phyloP scores from a whole-genome alignment of 2,329 filamentous ascomycete genomes.

The Stemphylium lycopersici region DNA sequence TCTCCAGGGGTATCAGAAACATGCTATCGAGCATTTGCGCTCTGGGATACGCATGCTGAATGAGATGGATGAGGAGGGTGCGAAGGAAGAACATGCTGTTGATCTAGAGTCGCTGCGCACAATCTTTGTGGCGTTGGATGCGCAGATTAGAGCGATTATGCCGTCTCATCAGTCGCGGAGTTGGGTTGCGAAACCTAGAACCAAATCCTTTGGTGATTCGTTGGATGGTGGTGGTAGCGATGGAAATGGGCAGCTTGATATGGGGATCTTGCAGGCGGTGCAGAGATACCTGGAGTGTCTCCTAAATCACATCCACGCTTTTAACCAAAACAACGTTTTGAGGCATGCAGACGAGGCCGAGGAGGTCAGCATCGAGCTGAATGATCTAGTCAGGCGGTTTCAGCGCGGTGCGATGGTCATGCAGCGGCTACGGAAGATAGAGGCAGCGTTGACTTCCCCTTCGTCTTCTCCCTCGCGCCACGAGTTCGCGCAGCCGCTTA shows the following conservation, averaged over 20 bases:
- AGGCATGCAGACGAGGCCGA: constrained; percentile 18
- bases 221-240: constrained; percentile 5
- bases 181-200: constrained; percentile 35
- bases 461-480: not conserved
- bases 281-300: constrained; percentile 29
- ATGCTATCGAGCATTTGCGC: constrained; percentile 38
- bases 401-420: constrained; percentile 10
- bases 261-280: constrained; percentile 15
- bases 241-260: constrained; percentile 1
- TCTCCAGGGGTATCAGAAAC: constrained; percentile 39
- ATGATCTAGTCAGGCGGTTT: constrained; percentile 15
- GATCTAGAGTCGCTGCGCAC: constrained; percentile 35
- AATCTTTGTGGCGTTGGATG: constrained; percentile 40
- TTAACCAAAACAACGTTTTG: constrained; percentile 28
- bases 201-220: constrained; percentile 6
- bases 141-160: constrained; percentile 39
- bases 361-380: constrained; percentile 13
- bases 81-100: constrained; percentile 24
- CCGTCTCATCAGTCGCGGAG: constrained; percentile 17
- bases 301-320: constrained; percentile 33
- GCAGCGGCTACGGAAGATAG: constrained; percentile 4
- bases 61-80: constrained; percentile 29
- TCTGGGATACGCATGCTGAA: constrained; percentile 40
- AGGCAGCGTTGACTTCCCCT: not conserved
- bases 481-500: constrained; percentile 6